These are phyloP conservation scores for Parascedosporium putredinis DNA, from an alignment of 2,329 filamentous ascomycete species.

Conservation along the genomic window DNA sequence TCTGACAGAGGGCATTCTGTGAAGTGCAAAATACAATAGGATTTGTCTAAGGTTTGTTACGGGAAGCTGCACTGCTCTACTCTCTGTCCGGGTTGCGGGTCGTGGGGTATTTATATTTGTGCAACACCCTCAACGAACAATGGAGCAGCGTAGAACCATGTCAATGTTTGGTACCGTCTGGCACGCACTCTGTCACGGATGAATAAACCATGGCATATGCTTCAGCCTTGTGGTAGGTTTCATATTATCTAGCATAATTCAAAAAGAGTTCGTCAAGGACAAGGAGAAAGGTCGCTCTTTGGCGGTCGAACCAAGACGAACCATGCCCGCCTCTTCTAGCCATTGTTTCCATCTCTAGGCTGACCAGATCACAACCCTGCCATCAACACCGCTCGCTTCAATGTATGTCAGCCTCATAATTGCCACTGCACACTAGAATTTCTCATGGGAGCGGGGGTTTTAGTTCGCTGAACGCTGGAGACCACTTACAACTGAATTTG, in stretches of 20 bases:
- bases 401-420: conserved; percentile 14
- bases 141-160: background rate
- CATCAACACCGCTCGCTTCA: conserved; percentile 71
- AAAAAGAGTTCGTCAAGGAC: no score
- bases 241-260: conserved; percentile 8
- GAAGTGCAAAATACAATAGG: background rate
- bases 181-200: background rate
- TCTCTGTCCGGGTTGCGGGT: background rate
- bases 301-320: background rate
- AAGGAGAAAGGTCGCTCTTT: conserved; percentile 9
- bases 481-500: conserved; percentile 73
- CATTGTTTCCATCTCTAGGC: conserved; percentile 31
- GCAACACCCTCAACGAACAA: background rate
- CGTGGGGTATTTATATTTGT: background rate
- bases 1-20: background rate
- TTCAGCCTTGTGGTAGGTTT: background rate
- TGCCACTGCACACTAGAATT: background rate
- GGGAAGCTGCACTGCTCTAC: background rate
- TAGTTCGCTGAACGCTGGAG: background rate
- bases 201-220: background rate
- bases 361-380: conserved; percentile 70
- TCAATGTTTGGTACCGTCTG: background rate
- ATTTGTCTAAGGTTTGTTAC: background rate
- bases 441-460: no score
- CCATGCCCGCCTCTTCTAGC: background rate